Conservation (phyloP, 75 land plant species). For the Sequoia sempervirens region DNA sequence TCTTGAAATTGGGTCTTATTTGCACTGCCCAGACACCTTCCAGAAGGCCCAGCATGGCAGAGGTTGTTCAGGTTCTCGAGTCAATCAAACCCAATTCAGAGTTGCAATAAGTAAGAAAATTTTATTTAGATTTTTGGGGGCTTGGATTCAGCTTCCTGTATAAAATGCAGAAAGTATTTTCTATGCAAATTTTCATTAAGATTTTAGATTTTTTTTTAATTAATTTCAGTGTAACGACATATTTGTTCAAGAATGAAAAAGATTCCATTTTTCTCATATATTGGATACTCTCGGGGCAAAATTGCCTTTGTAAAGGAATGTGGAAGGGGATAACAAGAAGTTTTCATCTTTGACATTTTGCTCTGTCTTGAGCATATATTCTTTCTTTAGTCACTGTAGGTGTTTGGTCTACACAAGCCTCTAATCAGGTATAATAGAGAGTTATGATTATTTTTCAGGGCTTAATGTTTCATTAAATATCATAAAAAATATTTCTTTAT, state of each 20-base stretch:
- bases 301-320: neutral
- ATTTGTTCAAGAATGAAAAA: neutral
- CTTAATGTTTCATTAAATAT: neutral
- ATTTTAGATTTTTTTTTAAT: neutral
- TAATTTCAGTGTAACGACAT: neutral
- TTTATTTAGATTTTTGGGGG: neutral
- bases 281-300: neutral
- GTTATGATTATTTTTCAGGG: neutral
- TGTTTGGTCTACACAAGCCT: neutral
- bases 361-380: neutral
- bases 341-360: neutral
- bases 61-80: constrained; percentile 90
- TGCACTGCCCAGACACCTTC: constrained; percentile 81
- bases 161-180: neutral
- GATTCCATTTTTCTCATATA: neutral
- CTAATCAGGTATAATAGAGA: neutral
- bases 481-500: neutral
- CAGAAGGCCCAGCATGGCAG: constrained; percentile 94
- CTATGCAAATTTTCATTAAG: neutral
- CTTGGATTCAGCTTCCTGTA: constrained; percentile 6
- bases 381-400: neutral
- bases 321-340: neutral
- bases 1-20: constrained; percentile 78
- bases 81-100: constrained; percentile 50
- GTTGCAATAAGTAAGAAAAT: constrained; percentile 6